Conservation (phyloP, 2,329 filamentous ascomycete genomes). For the Didymella segeticola region DNA sequence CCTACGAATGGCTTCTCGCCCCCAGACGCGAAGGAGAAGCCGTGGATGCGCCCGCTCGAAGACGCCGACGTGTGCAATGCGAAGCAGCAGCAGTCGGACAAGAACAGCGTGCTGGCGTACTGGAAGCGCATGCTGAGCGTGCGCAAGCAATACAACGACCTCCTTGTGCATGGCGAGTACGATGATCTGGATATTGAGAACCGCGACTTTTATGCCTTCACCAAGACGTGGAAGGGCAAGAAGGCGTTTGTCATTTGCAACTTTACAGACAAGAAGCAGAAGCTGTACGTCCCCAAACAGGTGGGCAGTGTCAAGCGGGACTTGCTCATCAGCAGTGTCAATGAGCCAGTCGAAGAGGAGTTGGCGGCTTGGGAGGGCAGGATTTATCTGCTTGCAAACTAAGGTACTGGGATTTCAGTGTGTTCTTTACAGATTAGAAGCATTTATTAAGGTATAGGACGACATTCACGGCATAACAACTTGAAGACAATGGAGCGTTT, state of each 20-base stretch:
- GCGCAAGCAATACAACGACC: slow-evolving; percentile 62
- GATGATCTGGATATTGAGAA: slow-evolving; percentile 58
- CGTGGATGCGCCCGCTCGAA: slow-evolving; percentile 68
- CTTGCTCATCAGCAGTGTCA: slow-evolving; percentile 33
- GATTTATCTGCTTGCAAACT: slow-evolving; percentile 33
- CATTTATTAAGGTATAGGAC: neutral
- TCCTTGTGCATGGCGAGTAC: slow-evolving; percentile 69
- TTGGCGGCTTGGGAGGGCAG: slow-evolving; percentile 40
- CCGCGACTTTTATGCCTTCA: slow-evolving; percentile 64
- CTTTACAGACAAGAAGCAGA: slow-evolving; percentile 40
- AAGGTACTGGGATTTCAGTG: neutral
- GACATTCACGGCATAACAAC: neutral
- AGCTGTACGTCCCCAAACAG: slow-evolving; percentile 43
- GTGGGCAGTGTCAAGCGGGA: slow-evolving; percentile 40
- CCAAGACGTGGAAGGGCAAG: slow-evolving; percentile 40
- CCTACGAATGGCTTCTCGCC: slow-evolving; percentile 66
- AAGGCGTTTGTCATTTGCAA: slow-evolving; percentile 44
- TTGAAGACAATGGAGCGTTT: neutral
- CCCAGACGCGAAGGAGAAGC: slow-evolving; percentile 54
- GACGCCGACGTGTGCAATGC: slow-evolving; percentile 64
- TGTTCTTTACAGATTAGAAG: neutral
- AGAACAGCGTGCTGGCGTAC: slow-evolving; percentile 63
- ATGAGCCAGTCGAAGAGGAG: slow-evolving; percentile 21
- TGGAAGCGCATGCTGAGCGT: slow-evolving; percentile 64
- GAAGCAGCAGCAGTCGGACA: slow-evolving; percentile 55